A percentile compares a stretch with the other conserved stretches of the same genome.
Evolutionary conservation across 164 flowering plant species (phyloP).

Genomic region (Aristolochia contorta): DNA sequence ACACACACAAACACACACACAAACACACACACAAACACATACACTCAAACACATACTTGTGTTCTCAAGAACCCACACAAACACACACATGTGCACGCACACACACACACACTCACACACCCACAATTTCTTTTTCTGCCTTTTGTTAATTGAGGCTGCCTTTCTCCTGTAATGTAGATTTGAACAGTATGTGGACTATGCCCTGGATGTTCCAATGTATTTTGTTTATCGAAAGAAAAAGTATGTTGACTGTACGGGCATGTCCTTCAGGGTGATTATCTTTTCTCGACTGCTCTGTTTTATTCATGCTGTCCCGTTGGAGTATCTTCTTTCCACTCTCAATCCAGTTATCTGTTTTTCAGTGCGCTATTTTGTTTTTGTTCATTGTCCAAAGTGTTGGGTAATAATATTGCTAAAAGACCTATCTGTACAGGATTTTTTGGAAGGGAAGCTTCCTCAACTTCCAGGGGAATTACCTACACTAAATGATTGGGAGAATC

Average conservation of each 20-base stretch:
- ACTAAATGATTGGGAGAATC: conserved; percentile 94
- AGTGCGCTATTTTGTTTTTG: too few relatives aligned
- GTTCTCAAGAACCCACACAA: too few relatives aligned
- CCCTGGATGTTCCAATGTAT: conserved; percentile 98
- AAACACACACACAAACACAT: too few relatives aligned
- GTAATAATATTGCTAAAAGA: too few relatives aligned
- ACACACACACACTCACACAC: too few relatives aligned
- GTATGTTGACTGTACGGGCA: conserved; percentile 83
- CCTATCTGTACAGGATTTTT: conserved; percentile 58
- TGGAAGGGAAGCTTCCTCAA: conserved; percentile 85
- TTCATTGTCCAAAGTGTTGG: too few relatives aligned
- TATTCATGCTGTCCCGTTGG: conserved; percentile 8
- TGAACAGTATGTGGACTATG: conserved; percentile 96
- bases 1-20: too few relatives aligned
- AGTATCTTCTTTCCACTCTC: too few relatives aligned
- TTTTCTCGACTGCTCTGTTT: conserved; percentile 1
- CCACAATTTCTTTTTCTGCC: not conserved
- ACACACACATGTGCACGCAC: too few relatives aligned
- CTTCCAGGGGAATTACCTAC: conserved; percentile 88
- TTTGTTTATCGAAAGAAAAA: conserved; percentile 87
- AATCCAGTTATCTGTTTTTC: too few relatives aligned
- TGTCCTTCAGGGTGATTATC: conserved; percentile 81
- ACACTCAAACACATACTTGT: too few relatives aligned
- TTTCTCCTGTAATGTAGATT: conserved; percentile 45
- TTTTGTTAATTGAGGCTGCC: not conserved